These are phyloP conservation scores for Trametes sanguinea DNA, from an alignment of 768 basidiomycete species.

Conservation along the genomic window DNA sequence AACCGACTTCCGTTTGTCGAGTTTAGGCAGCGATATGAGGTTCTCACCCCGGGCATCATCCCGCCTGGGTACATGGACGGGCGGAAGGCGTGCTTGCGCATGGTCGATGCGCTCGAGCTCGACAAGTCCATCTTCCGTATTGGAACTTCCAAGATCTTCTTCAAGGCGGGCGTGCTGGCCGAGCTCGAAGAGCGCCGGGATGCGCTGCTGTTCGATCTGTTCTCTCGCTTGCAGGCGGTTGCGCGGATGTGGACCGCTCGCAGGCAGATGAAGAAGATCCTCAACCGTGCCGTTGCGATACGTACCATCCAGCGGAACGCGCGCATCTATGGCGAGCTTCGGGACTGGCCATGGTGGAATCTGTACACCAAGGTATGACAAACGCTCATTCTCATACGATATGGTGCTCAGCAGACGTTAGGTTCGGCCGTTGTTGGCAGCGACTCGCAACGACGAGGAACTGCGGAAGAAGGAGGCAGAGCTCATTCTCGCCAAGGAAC, in stretches of 20 bases:
- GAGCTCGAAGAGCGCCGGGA: conserved; percentile 94
- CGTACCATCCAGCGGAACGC: conserved; percentile 95
- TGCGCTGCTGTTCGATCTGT: conserved; percentile 82
- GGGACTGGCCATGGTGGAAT: conserved; percentile 99
- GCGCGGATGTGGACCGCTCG: conserved; percentile 85
- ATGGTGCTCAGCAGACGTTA: conserved; percentile 27
- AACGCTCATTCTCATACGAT: background rate
- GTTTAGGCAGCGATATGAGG: conserved; percentile 95
- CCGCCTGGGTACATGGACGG: conserved; percentile 98
- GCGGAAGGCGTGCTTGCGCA: conserved; percentile 87
- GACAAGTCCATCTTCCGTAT: conserved; percentile 85
- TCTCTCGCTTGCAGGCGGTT: conserved; percentile 84
- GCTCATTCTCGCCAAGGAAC: conserved; percentile 73
- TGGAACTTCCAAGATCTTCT: conserved; percentile 97
- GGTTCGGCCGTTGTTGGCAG: conserved; percentile 91
- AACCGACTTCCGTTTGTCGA: conserved; percentile 97
- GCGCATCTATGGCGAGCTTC: conserved; percentile 82
- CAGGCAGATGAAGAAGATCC: conserved; percentile 90
- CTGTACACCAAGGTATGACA: conserved; percentile 81
- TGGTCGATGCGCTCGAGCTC: conserved; percentile 87
- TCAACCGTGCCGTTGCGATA: conserved; percentile 89
- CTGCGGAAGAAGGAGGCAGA: conserved; percentile 86
- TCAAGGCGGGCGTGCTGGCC: conserved; percentile 97
- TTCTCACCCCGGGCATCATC: conserved; percentile 90
- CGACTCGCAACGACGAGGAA: conserved; percentile 91